A percentile compares a stretch with the other conserved stretches of the same genome.
Conservation (phyloP, 768 basidiomycete genomes). For the Leccinum disarticulatum region DNA sequence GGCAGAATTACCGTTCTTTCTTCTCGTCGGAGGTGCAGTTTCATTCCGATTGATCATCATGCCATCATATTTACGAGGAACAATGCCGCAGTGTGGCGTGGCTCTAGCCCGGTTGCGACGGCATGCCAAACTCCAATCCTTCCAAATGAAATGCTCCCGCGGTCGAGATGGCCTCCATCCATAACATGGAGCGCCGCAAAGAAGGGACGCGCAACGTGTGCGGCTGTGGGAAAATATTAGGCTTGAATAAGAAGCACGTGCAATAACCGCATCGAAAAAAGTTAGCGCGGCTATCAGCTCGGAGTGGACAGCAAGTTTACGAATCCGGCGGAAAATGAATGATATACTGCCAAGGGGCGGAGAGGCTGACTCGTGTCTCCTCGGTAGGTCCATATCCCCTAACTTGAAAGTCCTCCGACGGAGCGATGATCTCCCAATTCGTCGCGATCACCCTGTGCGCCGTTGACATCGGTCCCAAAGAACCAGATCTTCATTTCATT, state of each 20-base stretch:
- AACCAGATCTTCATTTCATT: neutral
- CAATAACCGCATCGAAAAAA: neutral
- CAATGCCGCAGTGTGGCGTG: neutral
- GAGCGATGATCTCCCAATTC: neutral
- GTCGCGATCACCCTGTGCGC: neutral
- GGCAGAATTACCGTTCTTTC: neutral
- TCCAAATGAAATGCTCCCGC: neutral
- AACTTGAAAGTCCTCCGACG: neutral
- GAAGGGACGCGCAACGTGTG: too few relatives aligned
- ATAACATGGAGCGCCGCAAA: conserved; percentile 4
- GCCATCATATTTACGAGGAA: neutral
- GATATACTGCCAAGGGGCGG: neutral
- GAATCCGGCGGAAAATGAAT: neutral
- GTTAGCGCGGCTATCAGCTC: neutral
- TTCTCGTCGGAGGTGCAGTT: neutral
- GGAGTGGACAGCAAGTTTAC: neutral
- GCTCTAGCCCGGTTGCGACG: neutral
- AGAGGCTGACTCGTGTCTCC: neutral
- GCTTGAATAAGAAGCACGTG: neutral
- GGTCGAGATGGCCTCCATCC: neutral
- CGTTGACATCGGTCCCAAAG: neutral
- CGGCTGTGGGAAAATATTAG: neutral
- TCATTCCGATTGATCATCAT: neutral
- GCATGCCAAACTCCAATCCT: too few relatives aligned
- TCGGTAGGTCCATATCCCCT: neutral